Percentiles rank a stretch among this genome's conserved stretches.
Evolutionary conservation across 495 filamentous ascomycete genomes (phyloP).

Genomic region (Hapsidospora chrysogenum): DNA sequence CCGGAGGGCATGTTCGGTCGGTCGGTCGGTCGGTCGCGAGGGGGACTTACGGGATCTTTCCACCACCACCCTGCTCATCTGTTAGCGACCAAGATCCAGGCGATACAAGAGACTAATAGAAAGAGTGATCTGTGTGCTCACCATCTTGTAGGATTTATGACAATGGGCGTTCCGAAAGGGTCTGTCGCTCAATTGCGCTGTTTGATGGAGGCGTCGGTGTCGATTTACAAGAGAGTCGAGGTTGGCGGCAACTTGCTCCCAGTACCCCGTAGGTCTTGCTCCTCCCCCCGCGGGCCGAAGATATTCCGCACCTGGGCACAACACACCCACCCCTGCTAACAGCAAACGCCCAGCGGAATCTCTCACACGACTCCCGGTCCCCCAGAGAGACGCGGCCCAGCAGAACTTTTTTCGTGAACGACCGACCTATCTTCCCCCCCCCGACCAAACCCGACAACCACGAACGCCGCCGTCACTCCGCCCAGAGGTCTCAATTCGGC

Average conservation of each 20-base stretch:
- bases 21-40: not conserved
- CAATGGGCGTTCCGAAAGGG: slow-evolving; percentile 1
- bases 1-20: slow-evolving; percentile 6
- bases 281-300: not conserved
- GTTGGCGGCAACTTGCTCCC: not conserved
- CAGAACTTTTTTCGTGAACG: too few relatives aligned
- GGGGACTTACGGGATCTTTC: slow-evolving; percentile 73
- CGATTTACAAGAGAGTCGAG: not conserved
- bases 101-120: not conserved
- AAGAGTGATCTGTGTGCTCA: slow-evolving; percentile 8
- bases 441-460: not conserved
- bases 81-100: slow-evolving; percentile 29
- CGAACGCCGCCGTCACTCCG: slow-evolving; percentile 1
- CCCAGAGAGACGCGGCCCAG: too few relatives aligned
- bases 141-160: slow-evolving; percentile 14
- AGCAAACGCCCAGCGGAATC: too few relatives aligned
- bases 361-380: slow-evolving; percentile 3
- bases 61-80: slow-evolving; percentile 45
- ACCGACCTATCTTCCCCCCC: not conserved
- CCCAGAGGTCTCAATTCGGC: not conserved
- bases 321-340: too few relatives aligned
- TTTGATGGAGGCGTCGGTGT: slow-evolving; percentile 1
- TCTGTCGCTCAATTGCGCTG: slow-evolving; percentile 6
- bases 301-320: slow-evolving; percentile 1
- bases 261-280: too few relatives aligned